Evolutionary conservation across 805 yeast species (phyloP), one percentile per base, ranked within the genome.

Genomic region (Metschnikowia lochheadii): DNA sequence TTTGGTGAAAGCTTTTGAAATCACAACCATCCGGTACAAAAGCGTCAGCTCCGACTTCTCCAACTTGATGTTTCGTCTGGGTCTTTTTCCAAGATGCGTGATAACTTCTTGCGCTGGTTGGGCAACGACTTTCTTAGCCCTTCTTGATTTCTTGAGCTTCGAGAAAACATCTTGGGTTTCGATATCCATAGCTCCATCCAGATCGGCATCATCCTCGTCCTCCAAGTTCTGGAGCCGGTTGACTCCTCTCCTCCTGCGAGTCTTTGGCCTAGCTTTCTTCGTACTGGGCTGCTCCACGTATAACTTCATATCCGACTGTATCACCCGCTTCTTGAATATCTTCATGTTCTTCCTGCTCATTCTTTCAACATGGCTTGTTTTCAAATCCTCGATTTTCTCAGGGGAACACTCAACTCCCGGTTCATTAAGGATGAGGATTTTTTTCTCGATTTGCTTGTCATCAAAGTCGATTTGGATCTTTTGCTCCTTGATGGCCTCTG

Each of bases 1-100:
- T 40, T 79, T 75, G 15, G 63, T 62, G 37, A 86, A 75, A 14
- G 90, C 78, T 54, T 84, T 83, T 3, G 85, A 79, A 17, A 88
- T 83, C 11, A 86, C 81, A 13, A 85, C 85, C 2, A 84, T 77
- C 53, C 88, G 76, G 56, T 82, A 79, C 37, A 89, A 69, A 2
- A 74, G 69, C 20, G 83, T 78, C 1, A 80, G 73, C 52, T 85
- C 85, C 5, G 70, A 56, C 42, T 72, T 70, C 31, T 70, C 73
- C 51, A 75, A 65, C 47, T 60, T 63, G 46, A 54, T 55, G 34
- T 44, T 59, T 34, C 61, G 44, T 26, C 62, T 48, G 8, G 61
- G 48, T 21, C 59, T 50, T 33, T 58, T 53, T 14, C 34, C 43
- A 15, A 31, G 14, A 14, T 49, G 38, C 17, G 34, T 20, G 6